Conservation (phyloP, 2,329 filamentous ascomycete genomes). For the Alternaria brassicicola region DNA sequence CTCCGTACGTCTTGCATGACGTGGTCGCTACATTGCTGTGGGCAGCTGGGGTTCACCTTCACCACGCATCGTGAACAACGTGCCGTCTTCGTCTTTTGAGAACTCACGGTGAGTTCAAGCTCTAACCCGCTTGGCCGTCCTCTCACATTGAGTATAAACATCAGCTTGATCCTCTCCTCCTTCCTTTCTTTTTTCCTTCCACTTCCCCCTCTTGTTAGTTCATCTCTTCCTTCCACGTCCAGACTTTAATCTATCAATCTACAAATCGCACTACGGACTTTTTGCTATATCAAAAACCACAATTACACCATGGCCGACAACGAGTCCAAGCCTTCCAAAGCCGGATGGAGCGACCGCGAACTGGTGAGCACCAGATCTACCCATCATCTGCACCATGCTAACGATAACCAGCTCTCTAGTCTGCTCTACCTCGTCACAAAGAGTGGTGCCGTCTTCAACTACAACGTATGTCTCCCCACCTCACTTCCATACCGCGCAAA, state of each 20-base stretch:
- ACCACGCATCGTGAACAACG: neutral
- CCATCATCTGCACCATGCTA: neutral
- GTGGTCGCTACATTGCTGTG: neutral
- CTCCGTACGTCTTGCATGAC: neutral
- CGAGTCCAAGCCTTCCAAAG: neutral
- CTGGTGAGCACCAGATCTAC: neutral
- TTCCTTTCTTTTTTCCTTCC: neutral
- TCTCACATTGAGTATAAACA: neutral
- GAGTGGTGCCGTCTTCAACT: constrained; percentile 19
- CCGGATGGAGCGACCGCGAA: neutral
- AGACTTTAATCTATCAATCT: too few relatives aligned
- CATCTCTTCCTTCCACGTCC: neutral
- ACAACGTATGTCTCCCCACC: constrained; percentile 9
- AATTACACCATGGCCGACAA: neutral
- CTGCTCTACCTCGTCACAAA: constrained; percentile 14
- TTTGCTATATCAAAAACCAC: neutral
- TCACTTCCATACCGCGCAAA: neutral
- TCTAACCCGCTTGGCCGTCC: neutral
- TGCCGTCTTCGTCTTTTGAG: neutral
- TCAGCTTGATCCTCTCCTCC: neutral
- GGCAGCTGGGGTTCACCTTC: neutral
- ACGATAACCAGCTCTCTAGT: constrained; percentile 21
- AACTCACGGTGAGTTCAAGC: neutral
- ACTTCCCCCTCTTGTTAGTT: neutral
- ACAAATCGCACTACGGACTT: too few relatives aligned